Conservation (phyloP, 2,329 filamentous ascomycete species). For the Penicillium hesseltinei region DNA sequence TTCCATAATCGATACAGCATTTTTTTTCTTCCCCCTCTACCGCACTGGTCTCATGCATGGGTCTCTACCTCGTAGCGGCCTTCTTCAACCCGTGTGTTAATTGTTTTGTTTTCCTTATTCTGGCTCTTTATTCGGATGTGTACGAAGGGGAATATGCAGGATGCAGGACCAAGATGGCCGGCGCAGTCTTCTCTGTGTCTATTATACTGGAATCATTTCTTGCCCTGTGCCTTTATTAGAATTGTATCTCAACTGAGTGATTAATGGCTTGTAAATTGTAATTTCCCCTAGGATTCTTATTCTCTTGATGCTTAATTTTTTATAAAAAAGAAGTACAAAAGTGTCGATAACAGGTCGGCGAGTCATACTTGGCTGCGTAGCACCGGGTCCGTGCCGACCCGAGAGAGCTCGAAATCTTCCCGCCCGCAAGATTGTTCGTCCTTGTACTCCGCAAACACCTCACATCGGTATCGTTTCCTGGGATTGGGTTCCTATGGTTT, state of each 20-base stretch:
- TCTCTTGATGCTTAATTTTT: background rate
- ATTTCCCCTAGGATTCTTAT: too few species aligned
- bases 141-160: constrained; percentile 29
- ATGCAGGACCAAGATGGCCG: constrained; percentile 27
- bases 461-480: background rate
- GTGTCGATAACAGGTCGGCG: background rate
- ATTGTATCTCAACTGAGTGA: background rate
- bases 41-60: constrained; percentile 17
- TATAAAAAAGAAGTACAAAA: background rate
- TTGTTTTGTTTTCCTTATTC: constrained; percentile 22
- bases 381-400: constrained; percentile 27
- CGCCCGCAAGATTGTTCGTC: constrained; percentile 17
- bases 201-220: constrained; percentile 27
- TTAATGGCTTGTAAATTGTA: background rate
- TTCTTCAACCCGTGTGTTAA: constrained; percentile 30
- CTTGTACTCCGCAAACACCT: constrained; percentile 7
- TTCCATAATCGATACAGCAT: constrained; percentile 23
- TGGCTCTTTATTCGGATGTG: constrained; percentile 24
- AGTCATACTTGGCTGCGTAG: constrained; percentile 1
- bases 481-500: constrained; percentile 12
- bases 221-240: constrained; percentile 9
- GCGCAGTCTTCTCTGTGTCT: constrained; percentile 28
- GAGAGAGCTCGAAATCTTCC: constrained; percentile 31
- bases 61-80: constrained; percentile 18
- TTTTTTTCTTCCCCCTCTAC: constrained; percentile 7